Conservation (phyloP, 2,329 filamentous ascomycete genomes). For the Pseudocercospora pini-densiflorae region DNA sequence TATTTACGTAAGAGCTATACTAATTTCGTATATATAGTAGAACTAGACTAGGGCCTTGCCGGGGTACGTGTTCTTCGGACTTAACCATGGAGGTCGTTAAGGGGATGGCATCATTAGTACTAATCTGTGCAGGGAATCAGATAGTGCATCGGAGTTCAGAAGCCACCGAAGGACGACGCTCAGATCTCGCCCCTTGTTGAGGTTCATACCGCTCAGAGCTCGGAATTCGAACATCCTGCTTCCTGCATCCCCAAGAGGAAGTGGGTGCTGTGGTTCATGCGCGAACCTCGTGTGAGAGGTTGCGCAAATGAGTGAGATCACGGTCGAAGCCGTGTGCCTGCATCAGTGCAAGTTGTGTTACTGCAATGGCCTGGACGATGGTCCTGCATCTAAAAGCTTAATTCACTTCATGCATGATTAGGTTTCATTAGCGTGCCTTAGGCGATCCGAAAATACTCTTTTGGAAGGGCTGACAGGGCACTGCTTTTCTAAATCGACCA, state of each 20-base stretch:
- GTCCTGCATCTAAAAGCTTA: not conserved
- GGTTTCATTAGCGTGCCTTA: not conserved
- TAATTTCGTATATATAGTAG: too few relatives aligned
- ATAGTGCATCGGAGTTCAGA: constrained; percentile 1
- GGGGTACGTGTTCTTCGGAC: too few relatives aligned
- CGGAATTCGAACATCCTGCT: not conserved
- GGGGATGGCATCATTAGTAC: constrained; percentile 8
- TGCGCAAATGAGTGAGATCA: not conserved
- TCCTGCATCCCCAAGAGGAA: not conserved
- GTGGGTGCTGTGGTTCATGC: not conserved
- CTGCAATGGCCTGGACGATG: not conserved
- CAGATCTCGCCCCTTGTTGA: not conserved
- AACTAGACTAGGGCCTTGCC: too few relatives aligned
- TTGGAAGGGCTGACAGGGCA: constrained; percentile 9
- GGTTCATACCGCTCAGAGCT: not conserved
- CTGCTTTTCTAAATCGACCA: not conserved
- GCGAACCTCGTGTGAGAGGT: not conserved
- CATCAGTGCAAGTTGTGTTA: not conserved
- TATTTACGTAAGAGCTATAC: too few relatives aligned
- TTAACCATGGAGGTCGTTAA: too few relatives aligned
- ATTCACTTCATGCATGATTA: constrained; percentile 2
- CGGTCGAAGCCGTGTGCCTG: constrained; percentile 3
- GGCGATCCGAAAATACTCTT: constrained; percentile 1
- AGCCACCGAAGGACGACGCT: not conserved
- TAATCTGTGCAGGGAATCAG: constrained; percentile 4